Percentiles rank a stretch among this genome's conserved stretches.
phyloP scores from a whole-genome alignment of 2,329 filamentous ascomycete genomes.

The Plectosphaerella sp. region DNA sequence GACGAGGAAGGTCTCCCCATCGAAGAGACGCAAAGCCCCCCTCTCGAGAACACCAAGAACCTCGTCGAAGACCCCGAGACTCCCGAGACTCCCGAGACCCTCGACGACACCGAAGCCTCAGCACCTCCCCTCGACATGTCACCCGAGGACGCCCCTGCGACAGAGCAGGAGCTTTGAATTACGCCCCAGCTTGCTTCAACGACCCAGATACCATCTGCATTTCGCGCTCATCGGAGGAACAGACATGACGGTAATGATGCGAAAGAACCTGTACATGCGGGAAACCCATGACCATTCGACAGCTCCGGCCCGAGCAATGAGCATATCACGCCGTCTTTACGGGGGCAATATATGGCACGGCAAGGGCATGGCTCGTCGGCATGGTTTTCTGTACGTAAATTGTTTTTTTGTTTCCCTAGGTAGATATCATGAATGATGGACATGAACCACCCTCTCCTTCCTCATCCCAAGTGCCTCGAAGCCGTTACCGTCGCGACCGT shows the following conservation, averaged over 20 bases:
- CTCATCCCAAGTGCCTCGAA: too few relatives aligned
- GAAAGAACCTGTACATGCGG: too few relatives aligned
- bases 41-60: too few relatives aligned
- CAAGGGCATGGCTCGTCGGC: not conserved
- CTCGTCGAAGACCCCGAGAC: too few relatives aligned
- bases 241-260: not conserved
- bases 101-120: too few relatives aligned
- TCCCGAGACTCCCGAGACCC: too few relatives aligned
- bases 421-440: slow-evolving; percentile 1
- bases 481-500: too few relatives aligned
- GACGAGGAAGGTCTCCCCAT: too few relatives aligned
- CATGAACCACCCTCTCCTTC: not conserved
- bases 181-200: not conserved
- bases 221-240: not conserved
- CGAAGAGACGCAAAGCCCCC: too few relatives aligned
- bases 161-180: not conserved
- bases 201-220: not conserved
- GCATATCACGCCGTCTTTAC: not conserved
- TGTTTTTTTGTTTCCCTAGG: not conserved
- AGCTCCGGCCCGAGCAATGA: not conserved
- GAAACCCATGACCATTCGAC: too few relatives aligned
- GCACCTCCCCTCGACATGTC: too few relatives aligned
- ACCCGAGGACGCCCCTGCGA: too few relatives aligned
- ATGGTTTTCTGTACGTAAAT: not conserved
- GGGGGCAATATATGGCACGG: not conserved